Base-by-base conservation (phyloP, 805 yeast genomes). In the Saccharomyces paradoxus region DNA sequence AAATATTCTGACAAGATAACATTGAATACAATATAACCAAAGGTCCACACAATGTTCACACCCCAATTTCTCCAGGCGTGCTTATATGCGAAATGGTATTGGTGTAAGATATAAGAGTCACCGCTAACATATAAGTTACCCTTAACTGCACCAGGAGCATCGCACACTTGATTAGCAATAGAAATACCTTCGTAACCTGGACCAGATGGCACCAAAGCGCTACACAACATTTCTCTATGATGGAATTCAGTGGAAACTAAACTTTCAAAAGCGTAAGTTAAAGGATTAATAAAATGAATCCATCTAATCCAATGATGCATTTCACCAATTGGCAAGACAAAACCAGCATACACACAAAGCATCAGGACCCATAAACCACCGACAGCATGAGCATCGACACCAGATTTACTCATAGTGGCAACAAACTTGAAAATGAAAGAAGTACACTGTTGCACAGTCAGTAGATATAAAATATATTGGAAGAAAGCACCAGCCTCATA, bases 21-120 rank as follows among this genome's bases (percentile, higher is more conserved):
- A 46, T 71, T 68, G 28, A 69, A 56, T 4, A 67, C 62, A 58
- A 72, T 68, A 56, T 71, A 72, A 51, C 62, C 68, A 50, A 66
- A 62, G 44, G 79, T 74, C 78, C 78, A 77, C 58, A 77, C 79
- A 55, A 80, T 62, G 51, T 78, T 72, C 59, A 70, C 81, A 67
- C 89, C 87, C 71, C 77, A 76, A 63, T 82, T 77, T 72, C 86
- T 77, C 87, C 87, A 83, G 56, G 76, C 71, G 62, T 83, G 83
- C 9, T 65, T 55, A 58, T 69, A 64, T 41, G 62, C 58, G 65
- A 80, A 83, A 32, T 68, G 66, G 63, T 70, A 84, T 32, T 58
- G 58, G 14, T 59, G 54, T 44, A 58, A 54, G 13, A 82, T 53
- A 60, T 81, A 83, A 21, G 66, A 64, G 54, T 78, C 80, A 65